Base-by-base conservation (phyloP, 345 rosid species). In the Orychophragmus violaceus region DNA sequence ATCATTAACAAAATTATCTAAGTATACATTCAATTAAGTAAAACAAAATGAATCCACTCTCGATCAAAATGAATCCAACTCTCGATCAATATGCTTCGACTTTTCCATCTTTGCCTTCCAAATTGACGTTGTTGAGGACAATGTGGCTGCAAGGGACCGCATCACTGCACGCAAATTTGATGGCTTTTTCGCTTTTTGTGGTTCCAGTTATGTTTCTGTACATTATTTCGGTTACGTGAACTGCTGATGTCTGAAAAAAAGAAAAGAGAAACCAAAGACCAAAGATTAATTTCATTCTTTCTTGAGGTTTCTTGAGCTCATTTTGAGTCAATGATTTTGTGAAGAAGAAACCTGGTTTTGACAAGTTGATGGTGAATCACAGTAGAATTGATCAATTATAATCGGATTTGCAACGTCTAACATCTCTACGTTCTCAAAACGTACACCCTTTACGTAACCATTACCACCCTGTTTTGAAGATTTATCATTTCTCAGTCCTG, bases 351-450 rank as follows among this genome's bases (percentile, higher is more conserved):
- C 98, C 97, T 88, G 92, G 81, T 90, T 90, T 72, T 74, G 80
- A 79, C 97, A 93, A 29, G 76, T 8, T 66, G 58, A 76, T 16
- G 96, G 92, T 1, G 97, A 93, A 80, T 93, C 98, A 22, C 98
- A 93, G 72, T 93, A 93, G 87, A 90, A 93, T 51, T 93, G 97
- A 71, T 93, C 98, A 10, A 93, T 93, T 52, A 93, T 79, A 62
- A 93, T 88, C 22, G 96, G 97, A 76, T 93, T 90, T 14, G 78
- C 82, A 19, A 88, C 96, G 37, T 93, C 79, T 30, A 82, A 82
- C 97, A 90, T 84, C 82, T 59, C 72, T 19, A 93, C 87, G 44
- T 93, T 93, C 50, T 93, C 87, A 3, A 78, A 93, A 62, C 87
- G 95, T 18, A 93, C 76, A 4, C 82, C 94, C 50, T 84, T 85